phyloP scores from a whole-genome alignment of 1,284 basidiomycete genomes.

The Tilletiaria anomala region DNA sequence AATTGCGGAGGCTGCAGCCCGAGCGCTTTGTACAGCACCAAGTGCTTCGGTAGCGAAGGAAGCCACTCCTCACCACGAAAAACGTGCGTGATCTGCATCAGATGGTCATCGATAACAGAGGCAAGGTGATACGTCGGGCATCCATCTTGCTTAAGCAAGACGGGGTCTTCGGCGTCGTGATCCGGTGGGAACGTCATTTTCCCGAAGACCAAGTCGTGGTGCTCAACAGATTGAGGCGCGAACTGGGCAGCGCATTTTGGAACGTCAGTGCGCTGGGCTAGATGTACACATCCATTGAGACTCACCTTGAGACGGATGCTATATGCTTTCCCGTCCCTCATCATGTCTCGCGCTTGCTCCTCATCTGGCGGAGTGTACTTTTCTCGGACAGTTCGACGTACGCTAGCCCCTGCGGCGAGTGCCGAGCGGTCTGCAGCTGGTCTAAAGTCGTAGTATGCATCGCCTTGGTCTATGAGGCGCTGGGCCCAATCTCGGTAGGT shows the following conservation, averaged over 20 bases:
- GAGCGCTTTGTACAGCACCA: slow-evolving; percentile 72
- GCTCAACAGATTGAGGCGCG: too few relatives aligned
- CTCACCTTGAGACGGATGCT: slow-evolving; percentile 75
- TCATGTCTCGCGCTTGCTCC: slow-evolving; percentile 62
- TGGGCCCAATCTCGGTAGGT: slow-evolving; percentile 49
- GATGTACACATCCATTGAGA: slow-evolving; percentile 9
- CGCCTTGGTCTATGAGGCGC: slow-evolving; percentile 49
- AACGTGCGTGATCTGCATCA: slow-evolving; percentile 92
- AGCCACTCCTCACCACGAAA: slow-evolving; percentile 97
- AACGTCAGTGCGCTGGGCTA: slow-evolving; percentile 41
- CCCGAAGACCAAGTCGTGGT: slow-evolving; percentile 2
- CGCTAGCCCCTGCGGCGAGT: neutral
- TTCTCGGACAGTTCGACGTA: slow-evolving; percentile 60
- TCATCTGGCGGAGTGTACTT: slow-evolving; percentile 59
- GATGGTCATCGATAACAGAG: slow-evolving; percentile 83
- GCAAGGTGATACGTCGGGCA: slow-evolving; percentile 96
- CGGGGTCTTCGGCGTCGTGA: slow-evolving; percentile 73
- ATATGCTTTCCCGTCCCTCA: slow-evolving; percentile 59
- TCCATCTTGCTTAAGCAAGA: slow-evolving; percentile 77
- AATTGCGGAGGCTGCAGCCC: slow-evolving; percentile 61
- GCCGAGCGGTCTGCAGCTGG: slow-evolving; percentile 43
- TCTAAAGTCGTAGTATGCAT: slow-evolving; percentile 93
- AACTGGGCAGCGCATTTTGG: too few relatives aligned
- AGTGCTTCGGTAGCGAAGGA: slow-evolving; percentile 79
- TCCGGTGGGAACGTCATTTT: slow-evolving; percentile 13